Base-by-base conservation (phyloP, 192 early-diverging fungal genomes). In the Rhizophagus clarus region DNA sequence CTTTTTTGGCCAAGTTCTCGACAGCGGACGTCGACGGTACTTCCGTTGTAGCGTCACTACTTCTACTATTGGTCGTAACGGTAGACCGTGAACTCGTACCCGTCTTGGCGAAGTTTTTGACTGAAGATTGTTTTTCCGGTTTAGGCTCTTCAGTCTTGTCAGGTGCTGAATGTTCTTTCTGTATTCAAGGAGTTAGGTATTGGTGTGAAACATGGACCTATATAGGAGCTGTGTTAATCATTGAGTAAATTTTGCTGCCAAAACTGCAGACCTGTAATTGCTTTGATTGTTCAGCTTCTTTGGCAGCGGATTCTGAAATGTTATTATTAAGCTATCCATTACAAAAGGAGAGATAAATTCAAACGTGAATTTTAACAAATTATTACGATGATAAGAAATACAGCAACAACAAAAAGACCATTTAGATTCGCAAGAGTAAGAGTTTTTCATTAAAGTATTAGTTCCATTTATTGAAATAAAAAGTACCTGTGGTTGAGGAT, bases 1-100 rank as follows among this genome's bases (percentile, higher is more conserved):
- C 87, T 75, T 87, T 85, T 76, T 88, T 90, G 73, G 87, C 88
- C 60, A 89, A 80, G 24, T 88, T 82, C 60, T 90, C 88, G 11
- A 89, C 88, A 8, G 87, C 86, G 31, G 81, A 74, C 69, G 84
- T 80, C 81, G 85, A 83, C 7, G 85, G 82, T 51, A 81, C 81
- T 42, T 85, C 85, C 15, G 83, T 83, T 24, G 84, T 81, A 29
- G 76, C 82, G 12, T 88, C 83, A 42, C 77, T 83, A 28, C 81
- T 81, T 20, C 81, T 81, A 61, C 79, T 83, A 40, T 76, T 79
- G 12, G 77, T 51, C 10, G 56, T 56, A 15, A 11, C 37, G 12
- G 76, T 31, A 15, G 76, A 78, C 40, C 76, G 76, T 29, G 64
- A 20, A 34, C 45, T 78, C 32, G 64, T 24, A 4, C 76, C 64